These are phyloP conservation scores for Leishmania guyanensis DNA, from an alignment of 208 protist genomes.

Conservation along the genomic window DNA sequence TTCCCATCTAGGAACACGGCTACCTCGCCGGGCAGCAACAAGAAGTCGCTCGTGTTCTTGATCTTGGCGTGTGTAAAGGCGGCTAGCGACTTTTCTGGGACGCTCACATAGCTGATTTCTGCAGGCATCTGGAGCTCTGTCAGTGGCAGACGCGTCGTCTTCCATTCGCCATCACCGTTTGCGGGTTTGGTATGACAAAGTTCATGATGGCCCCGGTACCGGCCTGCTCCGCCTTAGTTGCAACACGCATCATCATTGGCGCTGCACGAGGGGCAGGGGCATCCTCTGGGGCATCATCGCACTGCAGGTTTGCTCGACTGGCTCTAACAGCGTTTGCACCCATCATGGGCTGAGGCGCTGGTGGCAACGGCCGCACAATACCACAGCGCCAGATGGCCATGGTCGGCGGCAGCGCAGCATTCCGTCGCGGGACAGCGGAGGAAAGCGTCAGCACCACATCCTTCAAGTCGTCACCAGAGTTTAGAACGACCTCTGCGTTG, in stretches of 20 bases:
- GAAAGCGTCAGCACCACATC: constrained; percentile 27
- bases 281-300: too few species aligned
- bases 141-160: constrained; percentile 27
- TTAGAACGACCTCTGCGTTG: constrained; percentile 26
- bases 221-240: constrained; percentile 17
- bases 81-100: constrained; percentile 23
- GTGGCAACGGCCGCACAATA: constrained; percentile 9
- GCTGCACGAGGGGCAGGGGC: background rate
- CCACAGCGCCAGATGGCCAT: constrained; percentile 30
- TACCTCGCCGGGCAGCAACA: constrained; percentile 22
- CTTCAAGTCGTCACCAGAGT: constrained; percentile 21
- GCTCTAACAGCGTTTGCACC: background rate
- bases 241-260: constrained; percentile 14
- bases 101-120: constrained; percentile 25
- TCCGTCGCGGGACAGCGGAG: constrained; percentile 20
- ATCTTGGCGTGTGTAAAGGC: constrained; percentile 28
- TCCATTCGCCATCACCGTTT: constrained; percentile 31
- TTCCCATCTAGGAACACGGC: constrained; percentile 33
- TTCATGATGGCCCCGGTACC: constrained; percentile 27
- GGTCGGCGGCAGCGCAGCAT: constrained; percentile 20
- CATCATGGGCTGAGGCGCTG: background rate
- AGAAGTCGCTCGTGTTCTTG: constrained; percentile 27
- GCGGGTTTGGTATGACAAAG: constrained; percentile 22
- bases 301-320: background rate
- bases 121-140: constrained; percentile 28